These are phyloP conservation scores for Rhizomucor miehei DNA, from an alignment of 371 early-diverging fungal species.

Conservation along the genomic window DNA sequence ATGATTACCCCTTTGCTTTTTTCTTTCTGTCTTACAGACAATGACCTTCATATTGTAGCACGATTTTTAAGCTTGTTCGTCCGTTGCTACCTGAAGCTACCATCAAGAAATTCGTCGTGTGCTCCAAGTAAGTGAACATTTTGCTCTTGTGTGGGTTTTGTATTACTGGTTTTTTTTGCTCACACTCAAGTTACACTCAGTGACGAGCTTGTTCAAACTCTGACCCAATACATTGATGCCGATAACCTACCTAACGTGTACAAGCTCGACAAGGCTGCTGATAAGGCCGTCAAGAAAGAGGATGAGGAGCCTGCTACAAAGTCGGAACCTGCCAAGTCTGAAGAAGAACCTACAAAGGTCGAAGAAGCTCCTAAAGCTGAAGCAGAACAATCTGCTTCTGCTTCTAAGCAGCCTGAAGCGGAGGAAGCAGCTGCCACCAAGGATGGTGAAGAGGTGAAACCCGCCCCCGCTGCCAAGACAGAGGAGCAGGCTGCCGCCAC, in stretches of 20 bases:
- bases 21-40: no score
- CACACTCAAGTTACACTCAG: neutral
- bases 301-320: neutral
- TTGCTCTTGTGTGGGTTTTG: neutral
- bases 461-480: no score
- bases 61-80: conserved; percentile 53
- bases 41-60: conserved; percentile 16
- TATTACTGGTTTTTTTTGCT: neutral
- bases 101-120: conserved; percentile 57
- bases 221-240: conserved; percentile 12
- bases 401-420: no score
- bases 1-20: no score
- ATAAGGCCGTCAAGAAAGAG: conserved; percentile 1
- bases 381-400: no score
- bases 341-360: no score
- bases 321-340: no score
- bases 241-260: conserved; percentile 16
- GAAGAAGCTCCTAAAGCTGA: no score
- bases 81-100: conserved; percentile 58
- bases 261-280: conserved; percentile 2
- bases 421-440: no score
- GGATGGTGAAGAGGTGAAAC: no score
- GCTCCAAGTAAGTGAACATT: conserved; percentile 28
- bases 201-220: conserved; percentile 13
- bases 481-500: no score